These are phyloP conservation scores for Xylariaceae sp. DNA, from an alignment of 2,329 filamentous ascomycete genomes.

Conservation along the genomic window DNA sequence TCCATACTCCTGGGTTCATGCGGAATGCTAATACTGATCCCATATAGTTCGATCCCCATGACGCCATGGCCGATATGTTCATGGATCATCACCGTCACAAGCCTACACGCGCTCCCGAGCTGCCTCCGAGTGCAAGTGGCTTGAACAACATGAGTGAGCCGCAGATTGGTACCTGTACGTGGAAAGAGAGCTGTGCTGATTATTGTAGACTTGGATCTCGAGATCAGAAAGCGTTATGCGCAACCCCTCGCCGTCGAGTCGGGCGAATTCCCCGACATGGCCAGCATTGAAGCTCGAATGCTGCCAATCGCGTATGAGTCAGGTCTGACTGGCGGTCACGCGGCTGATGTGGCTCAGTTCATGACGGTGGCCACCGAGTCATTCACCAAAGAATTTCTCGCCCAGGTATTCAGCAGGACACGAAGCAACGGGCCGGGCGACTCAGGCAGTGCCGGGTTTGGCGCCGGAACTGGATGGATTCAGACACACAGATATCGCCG, in stretches of 20 bases:
- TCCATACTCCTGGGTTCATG: background rate
- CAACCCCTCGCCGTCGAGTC: constrained; percentile 65
- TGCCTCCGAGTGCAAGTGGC: constrained; percentile 67
- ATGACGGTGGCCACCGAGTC: constrained; percentile 65
- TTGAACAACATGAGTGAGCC: constrained; percentile 76
- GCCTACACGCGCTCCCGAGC: constrained; percentile 51
- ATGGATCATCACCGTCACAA: constrained; percentile 48
- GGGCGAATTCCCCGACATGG: constrained; percentile 66
- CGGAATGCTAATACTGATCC: constrained; percentile 22
- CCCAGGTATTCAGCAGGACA: constrained; percentile 62
- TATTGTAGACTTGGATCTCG: constrained; percentile 58
- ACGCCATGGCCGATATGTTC: constrained; percentile 52
- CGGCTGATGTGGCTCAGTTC: constrained; percentile 59
- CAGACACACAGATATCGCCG: constrained; percentile 76
- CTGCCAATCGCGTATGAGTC: constrained; percentile 67
- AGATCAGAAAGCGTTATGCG: constrained; percentile 64
- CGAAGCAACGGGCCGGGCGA: constrained; percentile 64
- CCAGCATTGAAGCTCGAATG: constrained; percentile 63
- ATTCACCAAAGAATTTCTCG: constrained; percentile 65
- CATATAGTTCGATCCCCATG: constrained; percentile 52
- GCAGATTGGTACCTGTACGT: constrained; percentile 18
- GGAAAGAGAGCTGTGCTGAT: constrained; percentile 5
- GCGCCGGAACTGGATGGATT: constrained; percentile 67
- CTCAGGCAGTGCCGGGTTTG: constrained; percentile 60
- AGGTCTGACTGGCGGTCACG: constrained; percentile 59